Evolutionary conservation across 352 stramenopile species (phyloP).

Genomic region (Globisporangium sylvaticum): DNA sequence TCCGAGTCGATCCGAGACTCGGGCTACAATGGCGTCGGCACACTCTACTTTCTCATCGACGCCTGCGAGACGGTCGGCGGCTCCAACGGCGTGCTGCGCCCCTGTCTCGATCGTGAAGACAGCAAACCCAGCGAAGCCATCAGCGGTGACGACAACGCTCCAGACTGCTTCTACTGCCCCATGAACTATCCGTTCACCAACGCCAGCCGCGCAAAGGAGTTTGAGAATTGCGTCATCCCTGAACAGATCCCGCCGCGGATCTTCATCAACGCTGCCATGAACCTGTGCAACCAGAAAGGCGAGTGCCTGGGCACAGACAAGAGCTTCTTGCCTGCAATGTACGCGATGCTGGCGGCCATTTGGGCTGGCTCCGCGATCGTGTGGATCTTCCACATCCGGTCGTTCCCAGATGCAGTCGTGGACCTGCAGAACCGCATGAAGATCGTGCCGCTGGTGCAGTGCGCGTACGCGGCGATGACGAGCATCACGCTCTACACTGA

Average conservation of each 20-base stretch:
- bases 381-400: conserved; percentile 50
- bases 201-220: neutral
- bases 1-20: conserved; percentile 6
- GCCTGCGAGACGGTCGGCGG: conserved; percentile 54
- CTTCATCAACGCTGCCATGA: conserved; percentile 41
- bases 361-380: conserved; percentile 35
- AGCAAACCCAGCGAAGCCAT: neutral
- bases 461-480: conserved; percentile 26
- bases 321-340: conserved; percentile 26
- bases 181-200: neutral
- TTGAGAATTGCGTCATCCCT: neutral
- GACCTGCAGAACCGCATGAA: conserved; percentile 58
- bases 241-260: conserved; percentile 27
- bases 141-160: neutral
- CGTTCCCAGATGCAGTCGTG: conserved; percentile 40
- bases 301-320: conserved; percentile 29
- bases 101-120: conserved; percentile 28
- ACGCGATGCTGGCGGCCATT: conserved; percentile 26
- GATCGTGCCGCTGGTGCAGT: conserved; percentile 36
- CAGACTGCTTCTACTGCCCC: neutral
- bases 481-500: conserved; percentile 30
- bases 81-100: conserved; percentile 39
- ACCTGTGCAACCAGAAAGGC: conserved; percentile 39
- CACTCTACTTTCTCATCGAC: conserved; percentile 48
- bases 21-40: conserved; percentile 18